Evolutionary conservation across 768 basidiomycete genomes (phyloP), one percentile per base, ranked within the genome.

Genomic region (Serendipita vermifera): DNA sequence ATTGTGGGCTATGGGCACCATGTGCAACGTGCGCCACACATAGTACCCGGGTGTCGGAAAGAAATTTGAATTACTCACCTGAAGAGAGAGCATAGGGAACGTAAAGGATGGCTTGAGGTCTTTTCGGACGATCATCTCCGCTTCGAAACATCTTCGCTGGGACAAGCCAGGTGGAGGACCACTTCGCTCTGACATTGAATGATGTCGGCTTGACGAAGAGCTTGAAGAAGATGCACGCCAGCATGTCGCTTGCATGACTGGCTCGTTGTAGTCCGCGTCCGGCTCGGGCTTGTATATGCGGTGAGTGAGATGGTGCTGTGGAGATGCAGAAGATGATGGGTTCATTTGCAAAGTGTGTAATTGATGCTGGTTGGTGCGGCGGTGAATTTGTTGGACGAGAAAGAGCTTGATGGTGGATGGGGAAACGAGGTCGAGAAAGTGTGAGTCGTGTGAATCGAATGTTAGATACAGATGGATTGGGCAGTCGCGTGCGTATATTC

Each of bases 101-200:
- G 39, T 57, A 46, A 57, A 57, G 7, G 39, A 43, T 14, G 55
- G 55, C 55, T 57, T 57, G 13, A 57, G 15, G n/a, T 57, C 55
- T 17, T 43, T 57, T 15, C 39, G 55, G 22, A 57, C 39, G 14
- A 31, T 9, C 3, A 57, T 31, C 39, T 57, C 55, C 13, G 39
- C 55, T 3, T 31, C 32, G 26, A 43, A 32, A 14, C 24, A 31
- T 14, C 55, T 5, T 26, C 13, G 3, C 6, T 46, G 31, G 5
- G 55, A 41, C n/a, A 22, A 48, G 27, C 6, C 46, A 4, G 17
- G n/a, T n/a, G n/a, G n/a, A n/a, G n/a, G n/a, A n/a, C n/a, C n/a
- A n/a, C n/a, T n/a, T n/a, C n/a, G n/a, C n/a, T n/a, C n/a, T n/a
- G n/a, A n/a, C 15, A 27, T 22, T 31, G 17, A 22, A 7, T 3